Conservation (phyloP, 2,329 filamentous ascomycete species). For the Fusarium tanahbumbuense region DNA sequence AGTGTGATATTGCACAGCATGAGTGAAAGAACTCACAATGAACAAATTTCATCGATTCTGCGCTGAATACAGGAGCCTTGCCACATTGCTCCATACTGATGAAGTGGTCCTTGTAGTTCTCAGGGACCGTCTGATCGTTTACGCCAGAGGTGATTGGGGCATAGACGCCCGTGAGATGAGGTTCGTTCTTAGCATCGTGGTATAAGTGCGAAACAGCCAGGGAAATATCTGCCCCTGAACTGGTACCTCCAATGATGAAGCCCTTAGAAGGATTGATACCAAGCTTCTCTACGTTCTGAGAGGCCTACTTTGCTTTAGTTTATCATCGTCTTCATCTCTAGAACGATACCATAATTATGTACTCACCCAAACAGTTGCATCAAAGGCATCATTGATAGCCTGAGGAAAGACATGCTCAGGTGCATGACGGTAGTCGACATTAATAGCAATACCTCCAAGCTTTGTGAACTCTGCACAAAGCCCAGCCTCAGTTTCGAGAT, state of each 20-base stretch:
- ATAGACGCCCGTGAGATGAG: constrained; percentile 46
- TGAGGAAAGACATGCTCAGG: constrained; percentile 48
- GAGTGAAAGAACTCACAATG: constrained; percentile 23
- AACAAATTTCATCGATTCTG: constrained; percentile 42
- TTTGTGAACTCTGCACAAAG: constrained; percentile 44
- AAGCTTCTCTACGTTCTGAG: constrained; percentile 34
- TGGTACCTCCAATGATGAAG: constrained; percentile 44
- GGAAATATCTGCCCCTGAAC: constrained; percentile 48
- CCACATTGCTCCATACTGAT: constrained; percentile 47
- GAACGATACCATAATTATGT: neutral
- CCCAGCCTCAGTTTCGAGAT: constrained; percentile 41
- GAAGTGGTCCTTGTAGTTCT: constrained; percentile 46
- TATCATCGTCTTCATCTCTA: neutral
- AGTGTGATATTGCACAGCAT: neutral
- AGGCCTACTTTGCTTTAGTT: constrained; percentile 26
- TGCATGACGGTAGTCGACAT: constrained; percentile 46
- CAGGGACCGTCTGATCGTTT: constrained; percentile 40
- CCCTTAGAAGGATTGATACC: constrained; percentile 43
- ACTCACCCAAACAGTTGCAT: constrained; percentile 45
- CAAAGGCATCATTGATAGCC: constrained; percentile 46
- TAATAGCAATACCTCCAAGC: constrained; percentile 45
- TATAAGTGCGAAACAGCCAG: constrained; percentile 44
- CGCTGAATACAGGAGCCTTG: constrained; percentile 39
- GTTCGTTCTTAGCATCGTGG: constrained; percentile 22
- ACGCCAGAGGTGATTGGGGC: constrained; percentile 40